Conservation (phyloP, 2,329 filamentous ascomycete genomes). For the Neurospora sp. region DNA sequence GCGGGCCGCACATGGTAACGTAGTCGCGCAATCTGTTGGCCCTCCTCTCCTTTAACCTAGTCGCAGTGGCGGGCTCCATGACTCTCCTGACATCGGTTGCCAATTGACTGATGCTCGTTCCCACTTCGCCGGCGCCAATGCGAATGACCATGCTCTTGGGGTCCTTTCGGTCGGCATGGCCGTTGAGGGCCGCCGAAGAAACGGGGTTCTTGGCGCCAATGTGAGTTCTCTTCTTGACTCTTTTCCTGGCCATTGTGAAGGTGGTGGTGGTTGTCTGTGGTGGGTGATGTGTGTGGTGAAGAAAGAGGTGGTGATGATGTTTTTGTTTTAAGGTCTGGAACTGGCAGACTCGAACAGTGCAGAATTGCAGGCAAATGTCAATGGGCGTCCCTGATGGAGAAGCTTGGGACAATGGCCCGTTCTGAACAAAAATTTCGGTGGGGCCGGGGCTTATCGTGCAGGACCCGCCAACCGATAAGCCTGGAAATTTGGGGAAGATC, state of each 20-base stretch:
- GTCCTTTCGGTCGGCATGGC: slow-evolving; percentile 54
- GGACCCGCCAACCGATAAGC: slow-evolving; percentile 6
- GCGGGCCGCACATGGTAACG: slow-evolving; percentile 85
- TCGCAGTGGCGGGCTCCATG: slow-evolving; percentile 93
- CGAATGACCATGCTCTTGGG: slow-evolving; percentile 99
- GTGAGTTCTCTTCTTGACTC: slow-evolving; percentile 86
- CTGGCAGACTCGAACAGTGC: slow-evolving; percentile 4
- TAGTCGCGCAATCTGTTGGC: slow-evolving; percentile 87
- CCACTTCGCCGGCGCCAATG: slow-evolving; percentile 88
- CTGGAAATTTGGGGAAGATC: slow-evolving; percentile 2
- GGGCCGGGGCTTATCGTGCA: slow-evolving; percentile 10
- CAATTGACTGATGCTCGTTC: slow-evolving; percentile 81
- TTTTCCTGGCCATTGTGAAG: slow-evolving; percentile 61
- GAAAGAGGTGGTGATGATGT: slow-evolving; percentile 9
- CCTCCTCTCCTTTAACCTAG: slow-evolving; percentile 77
- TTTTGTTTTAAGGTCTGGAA: slow-evolving; percentile 2
- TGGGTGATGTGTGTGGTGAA: slow-evolving; percentile 10
- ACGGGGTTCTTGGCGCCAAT: slow-evolving; percentile 51
- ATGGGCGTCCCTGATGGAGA: neutral
- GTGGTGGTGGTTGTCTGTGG: slow-evolving; percentile 5
- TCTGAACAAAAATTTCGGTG: slow-evolving; percentile 16
- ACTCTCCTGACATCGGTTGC: slow-evolving; percentile 84
- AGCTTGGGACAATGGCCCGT: slow-evolving; percentile 3
- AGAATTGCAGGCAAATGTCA: neutral
- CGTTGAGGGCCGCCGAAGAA: slow-evolving; percentile 40